Base-by-base conservation (phyloP, 2,329 filamentous ascomycete genomes). In the Xylaria sp. region DNA sequence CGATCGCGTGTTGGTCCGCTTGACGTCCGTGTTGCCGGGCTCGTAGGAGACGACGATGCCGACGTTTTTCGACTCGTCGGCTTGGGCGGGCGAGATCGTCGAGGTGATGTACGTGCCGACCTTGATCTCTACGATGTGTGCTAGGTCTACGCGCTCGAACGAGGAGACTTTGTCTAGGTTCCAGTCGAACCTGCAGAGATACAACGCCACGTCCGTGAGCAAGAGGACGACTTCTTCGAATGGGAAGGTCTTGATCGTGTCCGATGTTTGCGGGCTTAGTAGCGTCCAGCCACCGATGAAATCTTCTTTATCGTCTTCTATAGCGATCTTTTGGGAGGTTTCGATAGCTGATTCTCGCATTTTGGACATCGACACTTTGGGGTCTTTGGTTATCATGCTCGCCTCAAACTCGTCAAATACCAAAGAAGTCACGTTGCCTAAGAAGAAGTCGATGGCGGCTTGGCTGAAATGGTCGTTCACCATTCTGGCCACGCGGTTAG, bases 391-490 rank as follows among this genome's bases (percentile, higher is more conserved):
- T 87, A 94, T 96, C 88, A 99, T 94, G 72, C 94, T 92, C 17
- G 91, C 89, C 75, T 97, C 94, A 69, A 99, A 99, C 72, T 99
- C 96, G 63, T 95, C 92, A 76, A 98, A 98, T 2, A 97, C 91
- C 17, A 89, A 84, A 1, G 90, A 90, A 0, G 91, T 93, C 11
- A 96, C 92, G 72, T 96, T 96, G 22, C 96, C 96, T 0, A 98
- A 87, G 3, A 97, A 86, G 76, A 96, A 98, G 77, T 99, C 96
- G 71, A 99, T 97, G 57, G 92, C 93, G 0, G 94, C 92, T 78
- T 99, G 96, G 25, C 94, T 92, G 79, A 98, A 98, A 79, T 97
- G 97, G 80, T 99, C 96, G 72, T 97, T 97, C 71, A 99, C 94
- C 80, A 98, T 96, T 71, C 97, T 98, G 6, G 25, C 31, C 36